Conservation (phyloP, 768 basidiomycete genomes). For the Chalciporus piperatus region DNA sequence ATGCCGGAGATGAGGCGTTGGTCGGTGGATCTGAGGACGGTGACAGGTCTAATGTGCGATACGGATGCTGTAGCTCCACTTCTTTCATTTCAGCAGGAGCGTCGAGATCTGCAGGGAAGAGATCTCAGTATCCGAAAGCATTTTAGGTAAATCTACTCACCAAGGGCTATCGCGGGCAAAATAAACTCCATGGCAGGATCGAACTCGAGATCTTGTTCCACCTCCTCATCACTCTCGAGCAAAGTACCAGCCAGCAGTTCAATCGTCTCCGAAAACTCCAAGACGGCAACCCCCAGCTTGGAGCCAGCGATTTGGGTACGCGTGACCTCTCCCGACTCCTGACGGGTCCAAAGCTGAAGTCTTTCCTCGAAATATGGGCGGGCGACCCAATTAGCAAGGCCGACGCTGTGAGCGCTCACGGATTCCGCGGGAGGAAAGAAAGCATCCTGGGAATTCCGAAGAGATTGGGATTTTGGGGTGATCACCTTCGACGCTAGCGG, state of each 20-base stretch:
- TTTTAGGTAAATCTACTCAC: constrained; percentile 16
- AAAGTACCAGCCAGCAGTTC: constrained; percentile 60
- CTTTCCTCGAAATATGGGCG: constrained; percentile 80
- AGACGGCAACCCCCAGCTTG: constrained; percentile 59
- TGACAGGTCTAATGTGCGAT: neutral
- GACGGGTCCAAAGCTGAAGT: constrained; percentile 49
- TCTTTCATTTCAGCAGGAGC: constrained; percentile 13
- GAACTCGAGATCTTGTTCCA: constrained; percentile 4
- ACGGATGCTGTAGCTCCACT: constrained; percentile 1
- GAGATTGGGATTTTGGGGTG: constrained; percentile 25
- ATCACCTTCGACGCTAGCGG: constrained; percentile 39
- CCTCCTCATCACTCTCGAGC: constrained; percentile 14
- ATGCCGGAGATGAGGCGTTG: neutral
- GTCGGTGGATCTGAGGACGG: constrained; percentile 3
- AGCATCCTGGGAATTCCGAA: constrained; percentile 35
- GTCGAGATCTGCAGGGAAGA: constrained; percentile 20
- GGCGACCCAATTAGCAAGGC: constrained; percentile 65
- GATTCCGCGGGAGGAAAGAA: constrained; percentile 17
- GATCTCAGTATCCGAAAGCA: constrained; percentile 11
- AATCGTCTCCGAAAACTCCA: constrained; percentile 68
- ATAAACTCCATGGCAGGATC: constrained; percentile 17
- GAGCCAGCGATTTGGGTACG: constrained; percentile 44
- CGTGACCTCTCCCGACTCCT: constrained; percentile 36
- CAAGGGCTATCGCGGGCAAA: constrained; percentile 12
- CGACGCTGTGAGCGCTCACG: constrained; percentile 39